phyloP scores from a whole-genome alignment of 345 rosid genomes.

The Camelina laxa region DNA sequence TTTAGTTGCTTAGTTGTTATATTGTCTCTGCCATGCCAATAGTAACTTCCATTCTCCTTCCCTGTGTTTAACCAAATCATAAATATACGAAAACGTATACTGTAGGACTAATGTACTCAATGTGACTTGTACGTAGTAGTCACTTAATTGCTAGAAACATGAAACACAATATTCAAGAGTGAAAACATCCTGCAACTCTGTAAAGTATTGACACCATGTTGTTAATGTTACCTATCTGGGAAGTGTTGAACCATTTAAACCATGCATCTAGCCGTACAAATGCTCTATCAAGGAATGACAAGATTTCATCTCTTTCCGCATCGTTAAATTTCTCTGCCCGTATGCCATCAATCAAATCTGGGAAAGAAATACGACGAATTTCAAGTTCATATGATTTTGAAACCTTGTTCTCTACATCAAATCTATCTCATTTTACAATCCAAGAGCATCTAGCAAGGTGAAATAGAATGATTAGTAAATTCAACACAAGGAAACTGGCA shows the following conservation, averaged over 20 bases:
- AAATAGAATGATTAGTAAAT: no score
- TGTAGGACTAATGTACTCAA: background rate
- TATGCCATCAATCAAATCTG: slow-evolving; percentile 71
- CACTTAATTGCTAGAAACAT: slow-evolving; percentile 1
- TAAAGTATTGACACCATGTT: background rate
- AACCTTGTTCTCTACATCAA: background rate
- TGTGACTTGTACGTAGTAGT: background rate
- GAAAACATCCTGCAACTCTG: slow-evolving; percentile 6
- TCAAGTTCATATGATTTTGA: background rate
- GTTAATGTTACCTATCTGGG: slow-evolving; percentile 67
- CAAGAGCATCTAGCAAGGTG: no score
- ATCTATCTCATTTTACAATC: no score
- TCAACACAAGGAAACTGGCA: no score
- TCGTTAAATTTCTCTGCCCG: slow-evolving; percentile 59
- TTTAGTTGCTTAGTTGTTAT: slow-evolving; percentile 65
- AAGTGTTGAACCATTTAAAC: slow-evolving; percentile 87
- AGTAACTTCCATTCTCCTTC: slow-evolving; percentile 71
- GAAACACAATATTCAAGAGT: background rate
- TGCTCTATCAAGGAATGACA: slow-evolving; percentile 72
- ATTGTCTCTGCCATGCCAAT: slow-evolving; percentile 92
- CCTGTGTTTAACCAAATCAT: slow-evolving; percentile 51
- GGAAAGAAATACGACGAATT: slow-evolving; percentile 2
- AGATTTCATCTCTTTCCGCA: slow-evolving; percentile 60
- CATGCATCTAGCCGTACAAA: slow-evolving; percentile 83
- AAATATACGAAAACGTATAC: background rate